phyloP scores from a whole-genome alignment of 2,329 filamentous ascomycete genomes.

The Corynespora cassiicola region DNA sequence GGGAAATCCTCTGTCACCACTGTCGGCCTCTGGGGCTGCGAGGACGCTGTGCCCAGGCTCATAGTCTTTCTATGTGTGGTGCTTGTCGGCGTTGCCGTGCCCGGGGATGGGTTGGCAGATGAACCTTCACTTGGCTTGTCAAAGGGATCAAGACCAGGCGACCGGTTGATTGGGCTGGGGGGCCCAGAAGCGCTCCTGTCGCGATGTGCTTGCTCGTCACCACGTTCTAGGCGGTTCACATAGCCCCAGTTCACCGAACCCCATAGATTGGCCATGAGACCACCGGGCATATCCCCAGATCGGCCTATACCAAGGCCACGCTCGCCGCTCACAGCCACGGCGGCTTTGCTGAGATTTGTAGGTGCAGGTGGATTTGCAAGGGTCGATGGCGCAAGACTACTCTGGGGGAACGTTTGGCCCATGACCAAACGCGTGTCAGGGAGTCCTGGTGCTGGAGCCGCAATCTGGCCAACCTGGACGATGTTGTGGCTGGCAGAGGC shows the following conservation, averaged over 20 bases:
- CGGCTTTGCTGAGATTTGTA: conserved; percentile 85
- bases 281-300: conserved; percentile 75
- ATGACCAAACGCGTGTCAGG: conserved; percentile 44
- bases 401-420: conserved; percentile 58
- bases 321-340: conserved; percentile 81
- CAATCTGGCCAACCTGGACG: conserved; percentile 68
- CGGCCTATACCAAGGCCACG: conserved; percentile 69
- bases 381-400: conserved; percentile 79
- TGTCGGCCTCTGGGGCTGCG: conserved; percentile 19
- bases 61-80: conserved; percentile 62
- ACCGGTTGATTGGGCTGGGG: conserved; percentile 38
- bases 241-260: conserved; percentile 84
- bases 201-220: conserved; percentile 50
- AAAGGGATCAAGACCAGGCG: conserved; percentile 23
- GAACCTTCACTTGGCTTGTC: conserved; percentile 20
- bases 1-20: conserved; percentile 66
- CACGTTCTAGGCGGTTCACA: conserved; percentile 66
- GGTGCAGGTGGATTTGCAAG: conserved; percentile 82
- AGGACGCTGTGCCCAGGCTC: conserved; percentile 56
- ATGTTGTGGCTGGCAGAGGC: conserved; percentile 76
- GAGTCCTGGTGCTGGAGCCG: conserved; percentile 41
- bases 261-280: conserved; percentile 93
- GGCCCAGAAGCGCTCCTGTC: conserved; percentile 41
- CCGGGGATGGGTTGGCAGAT: conserved; percentile 17
- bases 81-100: conserved; percentile 16